Evolutionary conservation across 2,329 filamentous ascomycete species (phyloP), one percentile per base, ranked within the genome.

Genomic region (Xylariaceae sp.): DNA sequence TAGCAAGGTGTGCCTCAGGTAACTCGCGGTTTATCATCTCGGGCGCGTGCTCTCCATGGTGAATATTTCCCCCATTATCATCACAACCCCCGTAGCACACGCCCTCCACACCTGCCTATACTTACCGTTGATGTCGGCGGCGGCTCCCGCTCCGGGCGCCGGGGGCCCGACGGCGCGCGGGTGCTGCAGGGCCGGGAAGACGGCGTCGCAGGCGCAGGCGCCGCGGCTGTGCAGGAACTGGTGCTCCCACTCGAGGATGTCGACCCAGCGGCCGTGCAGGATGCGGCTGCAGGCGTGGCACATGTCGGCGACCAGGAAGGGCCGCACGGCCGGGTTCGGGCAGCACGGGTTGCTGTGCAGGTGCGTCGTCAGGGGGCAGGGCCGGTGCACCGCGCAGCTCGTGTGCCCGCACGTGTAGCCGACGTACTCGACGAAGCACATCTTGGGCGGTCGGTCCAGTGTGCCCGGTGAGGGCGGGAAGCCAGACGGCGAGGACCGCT

Each of bases 381-480:
- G 50, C 0, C 61, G 58, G 29, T 66, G 52, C 9, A 62, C 52
- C 1, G 57, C 51, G 4, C 59, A 25, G 5, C 60, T 61, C 30
- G 59, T 61, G 50, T 72, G 68, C 12, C 66, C 68, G 46, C 68
- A 72, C 21, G 51, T 59, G 48, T 67, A 71, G 33, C 58, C 60
- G 29, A 67, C 47, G 42, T 56, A 68, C 44, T 68, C 63, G 19
- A 56, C 51, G 47, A 67, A 58, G 43, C 68, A 71, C 67, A 71
- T 72, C 11, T 19, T 42, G 29, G 14, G n/a, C n/a, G n/a, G n/a
- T n/a, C n/a, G n/a, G n/a, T n/a, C 19, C 6, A 27, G n/a, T 9
- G 22, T 18, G 3, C 18, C 5, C 27, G 24, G 19, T 24, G 8
- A 3, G 14, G 15, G 13, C 4, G 13, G 19, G 15, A 18, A 5